phyloP scores from a whole-genome alignment of 2,329 filamentous ascomycete species.

The Teratosphaeria nubilosa region DNA sequence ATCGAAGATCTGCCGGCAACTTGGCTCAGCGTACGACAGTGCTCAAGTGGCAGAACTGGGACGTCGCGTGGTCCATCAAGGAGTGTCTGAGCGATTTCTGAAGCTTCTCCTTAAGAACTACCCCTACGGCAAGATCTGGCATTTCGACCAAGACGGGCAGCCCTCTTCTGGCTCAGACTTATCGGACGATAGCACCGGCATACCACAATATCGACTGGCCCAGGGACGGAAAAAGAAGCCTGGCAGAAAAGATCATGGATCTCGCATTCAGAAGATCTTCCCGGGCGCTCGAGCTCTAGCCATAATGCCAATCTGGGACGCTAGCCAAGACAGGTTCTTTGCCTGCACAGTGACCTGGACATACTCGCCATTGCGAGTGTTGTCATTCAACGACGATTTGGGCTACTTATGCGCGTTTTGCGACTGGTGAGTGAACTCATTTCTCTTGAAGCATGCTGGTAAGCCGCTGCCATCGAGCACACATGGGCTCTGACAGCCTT shows the following conservation, averaged over 20 bases:
- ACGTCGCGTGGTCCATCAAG: background rate
- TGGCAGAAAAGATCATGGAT: background rate
- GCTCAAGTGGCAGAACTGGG: background rate
- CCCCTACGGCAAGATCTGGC: slow-evolving; percentile 27
- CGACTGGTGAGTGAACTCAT: background rate
- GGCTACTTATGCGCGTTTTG: background rate
- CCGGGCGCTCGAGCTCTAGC: background rate
- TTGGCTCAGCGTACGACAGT: slow-evolving; percentile 2
- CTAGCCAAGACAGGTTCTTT: background rate
- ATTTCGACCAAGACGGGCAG: slow-evolving; percentile 20
- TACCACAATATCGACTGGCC: background rate
- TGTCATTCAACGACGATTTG: background rate
- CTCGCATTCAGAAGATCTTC: background rate
- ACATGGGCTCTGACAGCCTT: background rate
- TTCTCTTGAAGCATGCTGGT: background rate
- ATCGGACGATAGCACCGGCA: background rate
- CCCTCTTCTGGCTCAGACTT: slow-evolving; percentile 18
- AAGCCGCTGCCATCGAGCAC: background rate
- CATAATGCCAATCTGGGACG: background rate
- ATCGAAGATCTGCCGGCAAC: slow-evolving; percentile 1
- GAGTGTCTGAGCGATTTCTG: slow-evolving; percentile 13
- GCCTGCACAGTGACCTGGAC: background rate
- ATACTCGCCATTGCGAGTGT: background rate
- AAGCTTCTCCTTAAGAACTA: slow-evolving; percentile 19
- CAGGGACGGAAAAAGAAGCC: slow-evolving; percentile 5